Conservation (phyloP, 441 rosid species). For the Viola pubescens region DNA sequence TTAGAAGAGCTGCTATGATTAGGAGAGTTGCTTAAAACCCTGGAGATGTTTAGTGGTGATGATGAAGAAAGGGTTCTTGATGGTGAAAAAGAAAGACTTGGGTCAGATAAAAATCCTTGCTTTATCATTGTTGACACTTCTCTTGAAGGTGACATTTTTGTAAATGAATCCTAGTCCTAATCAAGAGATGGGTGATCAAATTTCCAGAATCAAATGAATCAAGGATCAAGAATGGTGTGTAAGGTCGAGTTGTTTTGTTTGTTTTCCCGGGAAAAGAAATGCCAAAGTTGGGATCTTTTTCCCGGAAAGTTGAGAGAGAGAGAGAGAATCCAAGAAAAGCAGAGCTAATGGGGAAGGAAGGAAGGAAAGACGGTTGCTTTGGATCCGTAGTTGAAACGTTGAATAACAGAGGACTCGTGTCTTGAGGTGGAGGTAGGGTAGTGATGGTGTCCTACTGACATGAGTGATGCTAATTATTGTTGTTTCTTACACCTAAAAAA, state of each 20-base stretch:
- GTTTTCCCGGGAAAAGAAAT: slow-evolving; percentile 11
- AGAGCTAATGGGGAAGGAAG: slow-evolving; percentile 6
- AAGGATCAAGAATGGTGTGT: not conserved
- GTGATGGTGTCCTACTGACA: no score
- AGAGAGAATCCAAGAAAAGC: slow-evolving; percentile 36
- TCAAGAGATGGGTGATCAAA: not conserved
- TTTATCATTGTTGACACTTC: slow-evolving; percentile 85
- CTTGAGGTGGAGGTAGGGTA: no score
- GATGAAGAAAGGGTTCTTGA: slow-evolving; percentile 46
- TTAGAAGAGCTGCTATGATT: slow-evolving; percentile 9
- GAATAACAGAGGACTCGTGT: no score
- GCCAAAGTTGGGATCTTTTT: slow-evolving; percentile 15
- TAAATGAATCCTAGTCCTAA: not conserved
- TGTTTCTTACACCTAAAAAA: no score
- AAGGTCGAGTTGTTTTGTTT: not conserved
- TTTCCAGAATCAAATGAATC: slow-evolving; percentile 1
- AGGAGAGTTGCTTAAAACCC: slow-evolving; percentile 13
- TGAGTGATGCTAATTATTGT: no score
- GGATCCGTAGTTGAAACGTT: not conserved
- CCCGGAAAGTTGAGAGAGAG: slow-evolving; percentile 22
- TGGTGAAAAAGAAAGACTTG: slow-evolving; percentile 60
- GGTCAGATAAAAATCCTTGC: slow-evolving; percentile 81
- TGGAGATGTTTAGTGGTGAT: slow-evolving; percentile 22
- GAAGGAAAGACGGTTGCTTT: slow-evolving; percentile 9
- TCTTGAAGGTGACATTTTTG: slow-evolving; percentile 62